Evolutionary conservation across 2,329 filamentous ascomycete genomes (phyloP).

Genomic region (Madurella mycetomatis): DNA sequence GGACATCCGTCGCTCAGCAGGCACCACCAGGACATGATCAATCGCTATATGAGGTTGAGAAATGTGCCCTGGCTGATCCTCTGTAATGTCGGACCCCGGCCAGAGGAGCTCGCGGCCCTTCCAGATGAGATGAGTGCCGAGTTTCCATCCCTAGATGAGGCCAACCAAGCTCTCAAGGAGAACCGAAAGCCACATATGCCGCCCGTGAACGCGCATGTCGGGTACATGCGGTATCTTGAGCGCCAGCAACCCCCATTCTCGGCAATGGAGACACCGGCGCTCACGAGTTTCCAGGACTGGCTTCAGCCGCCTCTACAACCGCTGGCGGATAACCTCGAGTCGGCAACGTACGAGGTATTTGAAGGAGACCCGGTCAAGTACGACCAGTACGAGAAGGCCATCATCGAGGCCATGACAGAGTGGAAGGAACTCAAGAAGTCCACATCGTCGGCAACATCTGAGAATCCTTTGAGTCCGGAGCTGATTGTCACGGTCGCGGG

Average conservation of each 20-base stretch:
- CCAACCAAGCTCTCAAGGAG: constrained; percentile 39
- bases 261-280: constrained; percentile 46
- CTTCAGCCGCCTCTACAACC: constrained; percentile 92
- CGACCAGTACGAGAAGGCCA: constrained; percentile 85
- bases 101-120: constrained; percentile 33
- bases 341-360: constrained; percentile 96
- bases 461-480: constrained; percentile 24
- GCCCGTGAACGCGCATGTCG: constrained; percentile 51
- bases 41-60: constrained; percentile 61
- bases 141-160: constrained; percentile 69
- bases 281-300: constrained; percentile 77
- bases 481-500: constrained; percentile 88
- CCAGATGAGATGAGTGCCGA: constrained; percentile 36
- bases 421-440: constrained; percentile 70
- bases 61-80: constrained; percentile 59
- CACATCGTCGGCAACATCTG: constrained; percentile 55
- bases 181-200: constrained; percentile 40
- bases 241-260: constrained; percentile 65
- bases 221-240: constrained; percentile 82
- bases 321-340: constrained; percentile 92
- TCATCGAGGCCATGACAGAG: constrained; percentile 73
- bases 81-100: constrained; percentile 53
- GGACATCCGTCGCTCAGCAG: constrained; percentile 60
- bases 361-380: constrained; percentile 99
- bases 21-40: constrained; percentile 57